phyloP scores from a whole-genome alignment of 2,329 filamentous ascomycete genomes.

The Microdochium paspali region DNA sequence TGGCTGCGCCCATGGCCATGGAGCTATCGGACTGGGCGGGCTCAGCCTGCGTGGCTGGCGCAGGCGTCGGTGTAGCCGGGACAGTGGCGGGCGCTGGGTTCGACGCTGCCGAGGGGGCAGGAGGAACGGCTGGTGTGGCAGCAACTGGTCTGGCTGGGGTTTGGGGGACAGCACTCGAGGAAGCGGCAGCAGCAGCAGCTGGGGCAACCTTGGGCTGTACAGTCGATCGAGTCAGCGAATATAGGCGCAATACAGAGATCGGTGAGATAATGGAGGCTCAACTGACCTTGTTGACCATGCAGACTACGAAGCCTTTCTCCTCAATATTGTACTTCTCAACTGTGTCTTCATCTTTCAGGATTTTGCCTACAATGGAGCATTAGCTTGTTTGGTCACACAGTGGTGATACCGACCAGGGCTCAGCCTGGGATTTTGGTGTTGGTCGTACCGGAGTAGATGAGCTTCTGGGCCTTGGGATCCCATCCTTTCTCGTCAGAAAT shows the following conservation, averaged over 20 bases:
- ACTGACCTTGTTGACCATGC: conserved; percentile 90
- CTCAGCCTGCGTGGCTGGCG: conserved; percentile 34
- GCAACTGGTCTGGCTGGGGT: conserved; percentile 49
- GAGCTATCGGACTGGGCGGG: conserved; percentile 59
- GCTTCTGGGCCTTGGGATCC: conserved; percentile 83
- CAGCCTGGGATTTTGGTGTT: not conserved
- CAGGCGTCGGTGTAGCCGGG: conserved; percentile 45
- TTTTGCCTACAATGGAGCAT: conserved; percentile 64
- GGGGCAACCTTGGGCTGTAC: conserved; percentile 64
- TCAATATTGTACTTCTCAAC: conserved; percentile 97
- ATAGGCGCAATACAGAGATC: conserved; percentile 4
- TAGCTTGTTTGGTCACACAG: conserved; percentile 10
- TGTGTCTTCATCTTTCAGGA: conserved; percentile 94
- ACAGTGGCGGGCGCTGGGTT: conserved; percentile 35
- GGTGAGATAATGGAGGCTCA: conserved; percentile 2
- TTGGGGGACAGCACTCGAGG: conserved; percentile 51
- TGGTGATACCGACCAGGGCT: not conserved
- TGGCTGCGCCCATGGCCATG: conserved; percentile 77
- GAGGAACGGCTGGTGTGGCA: conserved; percentile 39
- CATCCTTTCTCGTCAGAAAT: conserved; percentile 89
- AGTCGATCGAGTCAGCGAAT: conserved; percentile 6
- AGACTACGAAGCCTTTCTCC: conserved; percentile 98
- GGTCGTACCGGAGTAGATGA: conserved; percentile 91
- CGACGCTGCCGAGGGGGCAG: conserved; percentile 35
- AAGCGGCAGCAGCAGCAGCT: conserved; percentile 39